phyloP scores from a whole-genome alignment of 2,329 filamentous ascomycete genomes.

The Metarhizium sp. region DNA sequence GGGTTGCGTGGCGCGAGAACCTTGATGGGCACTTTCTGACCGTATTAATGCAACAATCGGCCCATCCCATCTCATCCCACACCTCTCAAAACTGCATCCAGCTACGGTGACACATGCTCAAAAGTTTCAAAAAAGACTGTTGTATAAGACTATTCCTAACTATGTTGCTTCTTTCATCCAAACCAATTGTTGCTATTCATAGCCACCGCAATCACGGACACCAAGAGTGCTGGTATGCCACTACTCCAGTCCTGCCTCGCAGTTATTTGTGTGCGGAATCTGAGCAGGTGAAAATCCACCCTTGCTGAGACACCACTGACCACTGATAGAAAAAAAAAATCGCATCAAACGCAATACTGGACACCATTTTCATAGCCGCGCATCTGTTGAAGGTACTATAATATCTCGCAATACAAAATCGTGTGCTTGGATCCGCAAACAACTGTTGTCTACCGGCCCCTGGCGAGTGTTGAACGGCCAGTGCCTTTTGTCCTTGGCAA shows the following conservation, averaged over 20 bases:
- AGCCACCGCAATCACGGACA: not conserved
- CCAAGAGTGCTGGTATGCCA: not conserved
- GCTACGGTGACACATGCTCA: not conserved
- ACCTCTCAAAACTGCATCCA: not conserved
- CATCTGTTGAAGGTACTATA: not conserved
- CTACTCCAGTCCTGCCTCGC: too few species aligned
- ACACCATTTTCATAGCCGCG: not conserved
- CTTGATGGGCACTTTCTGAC: not conserved
- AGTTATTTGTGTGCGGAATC: too few species aligned
- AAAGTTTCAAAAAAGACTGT: not conserved
- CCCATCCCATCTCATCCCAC: not conserved
- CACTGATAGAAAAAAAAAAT: not conserved
- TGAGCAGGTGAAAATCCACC: too few species aligned
- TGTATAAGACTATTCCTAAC: not conserved
- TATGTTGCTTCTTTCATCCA: not conserved
- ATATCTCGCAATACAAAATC: not conserved
- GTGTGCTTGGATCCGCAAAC: too few species aligned
- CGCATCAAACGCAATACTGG: not conserved
- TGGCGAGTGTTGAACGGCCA: slow-evolving; percentile 3
- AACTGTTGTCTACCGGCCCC: not conserved
- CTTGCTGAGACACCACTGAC: not conserved
- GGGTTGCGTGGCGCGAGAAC: not conserved
- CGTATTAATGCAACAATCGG: not conserved
- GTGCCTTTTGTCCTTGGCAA: not conserved
- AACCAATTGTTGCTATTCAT: not conserved